Base-by-base conservation (phyloP, 768 basidiomycete species). In the Hericium rajendrae region DNA sequence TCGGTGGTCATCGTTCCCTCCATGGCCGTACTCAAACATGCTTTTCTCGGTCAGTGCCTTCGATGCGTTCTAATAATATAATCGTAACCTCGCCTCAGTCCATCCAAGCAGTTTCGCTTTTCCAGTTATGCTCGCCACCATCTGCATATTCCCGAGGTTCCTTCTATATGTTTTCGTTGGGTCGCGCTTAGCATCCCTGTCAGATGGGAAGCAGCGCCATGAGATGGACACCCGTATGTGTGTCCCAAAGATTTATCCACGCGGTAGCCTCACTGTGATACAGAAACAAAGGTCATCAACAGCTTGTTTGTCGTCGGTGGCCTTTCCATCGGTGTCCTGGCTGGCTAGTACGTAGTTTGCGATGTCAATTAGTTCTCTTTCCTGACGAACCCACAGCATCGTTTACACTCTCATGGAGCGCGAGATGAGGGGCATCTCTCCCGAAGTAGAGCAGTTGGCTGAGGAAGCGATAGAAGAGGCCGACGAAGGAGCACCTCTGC, bases 11-110 rank as follows among this genome's bases (percentile, higher is more conserved):
- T 84, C 91, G 4, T 81, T 94, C 68, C 90, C 89, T 49, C 89
- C 91, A 2, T 92, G 89, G 87, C 86, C 87, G 0, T 94, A 91
- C 65, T 82, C 85, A n/a, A 92, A 91, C 58, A 74, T 84, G 0
- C 73, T 93, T 18, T 90, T 90, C 64, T 83, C 88, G 22, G 87
- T 87, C 62, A 71, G 84, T 74, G 2, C 32, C 32, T 6, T 10
- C 6, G 32, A 32, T 6, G 9, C 6, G 32, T 32, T 32, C 32
- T 32, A 32, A 32, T 32, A 8, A 6, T 32, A 32, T 32, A 32
- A 6, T 32, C 32, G 5, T 32, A 1, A 32, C 9, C 8, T 32
- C 5, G 6, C 54, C 38, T 55, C 57, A 89, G 80, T 86, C 86
- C 37, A 88, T 94, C 55, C 78, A 83, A 67, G 72, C 86, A 5